These are phyloP conservation scores for Podaxis sp. DNA, from an alignment of 768 basidiomycete species.

Conservation along the genomic window DNA sequence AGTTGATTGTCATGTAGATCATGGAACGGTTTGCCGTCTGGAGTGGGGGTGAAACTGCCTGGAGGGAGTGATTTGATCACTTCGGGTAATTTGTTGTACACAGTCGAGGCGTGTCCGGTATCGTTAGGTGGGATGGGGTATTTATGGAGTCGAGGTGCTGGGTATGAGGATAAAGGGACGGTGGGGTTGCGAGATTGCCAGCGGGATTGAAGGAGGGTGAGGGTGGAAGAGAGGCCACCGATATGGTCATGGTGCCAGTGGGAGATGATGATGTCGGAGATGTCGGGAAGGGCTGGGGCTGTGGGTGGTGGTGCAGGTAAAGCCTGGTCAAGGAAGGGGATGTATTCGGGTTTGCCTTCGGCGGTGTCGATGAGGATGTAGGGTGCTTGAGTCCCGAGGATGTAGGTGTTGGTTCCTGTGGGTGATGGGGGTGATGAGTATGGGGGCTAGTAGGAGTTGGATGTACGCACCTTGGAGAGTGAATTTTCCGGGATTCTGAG, in stretches of 20 bases:
- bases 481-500: conserved; percentile 86
- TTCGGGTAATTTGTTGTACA: conserved; percentile 38
- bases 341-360: conserved; percentile 70
- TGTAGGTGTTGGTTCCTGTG: conserved; percentile 87
- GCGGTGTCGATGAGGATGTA: conserved; percentile 84
- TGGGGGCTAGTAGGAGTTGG: background rate
- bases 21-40: conserved; percentile 49
- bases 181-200: conserved; percentile 54
- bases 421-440: background rate
- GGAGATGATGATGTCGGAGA: conserved; percentile 90
- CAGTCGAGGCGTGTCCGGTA: conserved; percentile 20
- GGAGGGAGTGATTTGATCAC: conserved; percentile 40
- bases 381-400: conserved; percentile 68
- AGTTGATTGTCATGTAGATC: conserved; percentile 57
- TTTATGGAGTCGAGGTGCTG: conserved; percentile 76
- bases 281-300: conserved; percentile 45
- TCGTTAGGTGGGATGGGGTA: conserved; percentile 42
- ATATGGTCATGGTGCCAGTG: conserved; percentile 92
- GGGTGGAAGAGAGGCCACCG: conserved; percentile 70
- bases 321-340: conserved; percentile 61
- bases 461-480: conserved; percentile 70
- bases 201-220: conserved; percentile 61
- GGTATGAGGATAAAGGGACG: conserved; percentile 38
- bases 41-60: conserved; percentile 45
- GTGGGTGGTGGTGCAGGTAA: conserved; percentile 40